Percentiles rank a stretch among this genome's conserved stretches.
These are phyloP conservation scores for Aspergillus biplanus DNA, from an alignment of 495 filamentous ascomycete species.

Conservation along the genomic window DNA sequence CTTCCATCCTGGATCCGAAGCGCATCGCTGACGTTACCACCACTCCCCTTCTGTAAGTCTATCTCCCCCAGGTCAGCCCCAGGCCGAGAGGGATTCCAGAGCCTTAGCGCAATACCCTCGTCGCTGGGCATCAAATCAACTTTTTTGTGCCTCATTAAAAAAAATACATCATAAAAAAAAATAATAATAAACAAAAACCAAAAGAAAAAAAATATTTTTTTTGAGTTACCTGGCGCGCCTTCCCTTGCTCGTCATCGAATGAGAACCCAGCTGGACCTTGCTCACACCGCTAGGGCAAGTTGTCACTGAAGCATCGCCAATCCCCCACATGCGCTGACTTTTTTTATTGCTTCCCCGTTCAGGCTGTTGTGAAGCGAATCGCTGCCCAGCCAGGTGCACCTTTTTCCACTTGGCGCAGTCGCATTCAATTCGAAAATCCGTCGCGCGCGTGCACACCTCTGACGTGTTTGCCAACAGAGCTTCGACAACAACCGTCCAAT, in stretches of 20 bases:
- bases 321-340: slow-evolving; percentile 41
- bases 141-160: slow-evolving; percentile 11
- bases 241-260: slow-evolving; percentile 30
- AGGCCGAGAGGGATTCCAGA: slow-evolving; percentile 24
- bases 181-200: slow-evolving; percentile 19
- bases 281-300: slow-evolving; percentile 42
- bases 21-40: slow-evolving; percentile 38
- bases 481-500: slow-evolving; percentile 32
- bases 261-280: slow-evolving; percentile 26
- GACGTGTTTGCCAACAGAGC: slow-evolving; percentile 57
- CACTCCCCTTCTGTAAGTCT: slow-evolving; percentile 26
- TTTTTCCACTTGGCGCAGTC: slow-evolving; percentile 32
- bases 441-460: slow-evolving; percentile 41
- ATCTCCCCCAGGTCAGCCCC: slow-evolving; percentile 19
- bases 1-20: slow-evolving; percentile 26
- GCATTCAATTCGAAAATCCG: slow-evolving; percentile 32
- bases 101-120: slow-evolving; percentile 18
- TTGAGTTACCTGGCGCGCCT: slow-evolving; percentile 23
- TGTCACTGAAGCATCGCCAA: slow-evolving; percentile 40
- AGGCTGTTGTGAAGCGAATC: slow-evolving; percentile 51
- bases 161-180: slow-evolving; percentile 12
- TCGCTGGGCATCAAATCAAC: slow-evolving; percentile 30
- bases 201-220: slow-evolving; percentile 7
- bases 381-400: slow-evolving; percentile 45
- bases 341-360: slow-evolving; percentile 29